Conservation (phyloP, 2,329 filamentous ascomycete genomes). For the Neofusicoccum sp. region DNA sequence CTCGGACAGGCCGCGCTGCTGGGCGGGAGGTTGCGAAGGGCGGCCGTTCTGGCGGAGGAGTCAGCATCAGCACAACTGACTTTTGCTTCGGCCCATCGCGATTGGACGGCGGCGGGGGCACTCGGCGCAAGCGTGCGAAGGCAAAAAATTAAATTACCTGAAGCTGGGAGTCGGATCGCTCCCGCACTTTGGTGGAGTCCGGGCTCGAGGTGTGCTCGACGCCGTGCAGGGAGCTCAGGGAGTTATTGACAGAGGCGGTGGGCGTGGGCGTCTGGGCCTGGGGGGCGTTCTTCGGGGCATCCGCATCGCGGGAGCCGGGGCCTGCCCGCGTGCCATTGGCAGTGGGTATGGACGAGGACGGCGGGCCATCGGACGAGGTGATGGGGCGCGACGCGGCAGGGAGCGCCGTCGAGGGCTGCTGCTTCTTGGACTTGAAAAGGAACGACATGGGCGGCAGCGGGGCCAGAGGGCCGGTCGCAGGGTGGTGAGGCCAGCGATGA, state of each 20-base stretch:
- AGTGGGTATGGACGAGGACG: slow-evolving; percentile 44
- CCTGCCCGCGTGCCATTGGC: slow-evolving; percentile 48
- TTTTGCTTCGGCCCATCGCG: not conserved
- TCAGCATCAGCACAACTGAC: slow-evolving; percentile 16
- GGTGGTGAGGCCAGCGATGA: slow-evolving; percentile 16
- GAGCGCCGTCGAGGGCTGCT: slow-evolving; percentile 43
- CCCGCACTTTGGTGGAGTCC: slow-evolving; percentile 65
- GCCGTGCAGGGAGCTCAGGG: slow-evolving; percentile 67
- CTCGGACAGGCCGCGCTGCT: slow-evolving; percentile 60
- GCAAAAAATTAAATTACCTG: slow-evolving; percentile 48
- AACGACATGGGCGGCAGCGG: slow-evolving; percentile 49
- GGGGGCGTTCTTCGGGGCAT: slow-evolving; percentile 40
- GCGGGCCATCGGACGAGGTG: slow-evolving; percentile 57
- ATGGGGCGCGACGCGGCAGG: slow-evolving; percentile 60
- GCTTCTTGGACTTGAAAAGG: slow-evolving; percentile 53
- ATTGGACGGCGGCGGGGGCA: not conserved
- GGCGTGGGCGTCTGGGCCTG: slow-evolving; percentile 65
- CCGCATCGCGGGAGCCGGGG: not conserved
- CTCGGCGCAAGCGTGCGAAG: slow-evolving; percentile 7
- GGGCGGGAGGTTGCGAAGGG: slow-evolving; percentile 4
- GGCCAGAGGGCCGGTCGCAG: slow-evolving; percentile 15
- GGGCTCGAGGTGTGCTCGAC: slow-evolving; percentile 62
- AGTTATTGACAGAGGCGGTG: slow-evolving; percentile 69
- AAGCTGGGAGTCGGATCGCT: slow-evolving; percentile 56
- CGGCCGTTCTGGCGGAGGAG: slow-evolving; percentile 18